Base-by-base conservation (phyloP, 2,329 filamentous ascomycete genomes). In the Fusarium sp. region DNA sequence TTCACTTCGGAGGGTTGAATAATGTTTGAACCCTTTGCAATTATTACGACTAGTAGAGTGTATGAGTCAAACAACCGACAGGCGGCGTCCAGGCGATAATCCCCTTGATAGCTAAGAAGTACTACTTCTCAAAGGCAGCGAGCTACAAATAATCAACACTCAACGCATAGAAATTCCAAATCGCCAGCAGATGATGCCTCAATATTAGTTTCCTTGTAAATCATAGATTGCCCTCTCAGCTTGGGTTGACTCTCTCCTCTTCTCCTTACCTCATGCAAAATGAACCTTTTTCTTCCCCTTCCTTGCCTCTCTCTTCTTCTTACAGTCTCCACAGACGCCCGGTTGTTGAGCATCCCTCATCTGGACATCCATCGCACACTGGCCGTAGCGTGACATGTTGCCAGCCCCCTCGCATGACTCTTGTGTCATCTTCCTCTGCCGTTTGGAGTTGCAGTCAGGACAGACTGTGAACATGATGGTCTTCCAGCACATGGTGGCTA, bases 401-500 rank as follows among this genome's bases (percentile, higher is more conserved):
- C 37, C 50, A 2, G 35, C 37, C 11, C 31, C 45, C 13, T n/a
- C 45, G 24, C 60, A 63, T 20, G 60, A 18, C 18, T 63, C 31
- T 6, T 54, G 45, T 1, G 22, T 29, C 31, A 63, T 11, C 18
- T 27, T 20, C 10, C 20, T 54, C 22, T 54, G 33, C 16, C 33
- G n/a, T 14, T 31, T 39, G 8, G 20, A n/a, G 16, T 35, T 24
- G 45, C 60, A 63, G 45, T 18, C 27, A 1, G 45, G 45, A 4
- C 45, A 63, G 24, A 63, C 45, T 5, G 31, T 54, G 10, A n/a
- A 54, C 45, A 24, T 29, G 22, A 63, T 29, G 5, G 60, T 63
- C 11, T 54, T 63, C 60, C 60, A 63, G 45, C 60, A 63, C 60
- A 63, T 63, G 13, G 4, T 10, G 20, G 6, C 4, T 37, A 7